These are phyloP conservation scores for Penicillium roqueforti DNA, from an alignment of 495 filamentous ascomycete species.

Conservation along the genomic window DNA sequence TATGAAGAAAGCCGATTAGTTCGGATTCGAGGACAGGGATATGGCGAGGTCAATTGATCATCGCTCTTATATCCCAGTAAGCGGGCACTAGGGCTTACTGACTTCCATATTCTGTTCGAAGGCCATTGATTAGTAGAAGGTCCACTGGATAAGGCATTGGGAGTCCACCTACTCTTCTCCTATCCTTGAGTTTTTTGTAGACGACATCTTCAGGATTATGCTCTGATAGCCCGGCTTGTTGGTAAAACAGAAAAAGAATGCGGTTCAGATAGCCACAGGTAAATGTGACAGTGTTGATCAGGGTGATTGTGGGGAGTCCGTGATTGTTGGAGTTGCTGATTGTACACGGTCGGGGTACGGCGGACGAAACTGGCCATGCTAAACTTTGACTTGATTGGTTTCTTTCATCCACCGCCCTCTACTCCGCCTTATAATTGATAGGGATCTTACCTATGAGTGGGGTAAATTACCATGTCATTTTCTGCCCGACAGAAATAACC, in stretches of 20 bases:
- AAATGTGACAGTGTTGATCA: constrained; percentile 14
- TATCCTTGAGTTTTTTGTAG: constrained; percentile 78
- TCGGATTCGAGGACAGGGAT: background rate
- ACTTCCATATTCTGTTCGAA: constrained; percentile 88
- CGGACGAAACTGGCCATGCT: background rate
- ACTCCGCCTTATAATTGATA: background rate
- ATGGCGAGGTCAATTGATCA: background rate
- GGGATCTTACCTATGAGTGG: background rate
- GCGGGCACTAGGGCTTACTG: constrained; percentile 43
- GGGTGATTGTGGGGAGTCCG: constrained; percentile 25
- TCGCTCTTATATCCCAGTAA: background rate
- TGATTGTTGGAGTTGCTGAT: constrained; percentile 21
- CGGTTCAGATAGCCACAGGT: background rate
- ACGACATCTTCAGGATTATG: constrained; percentile 51
- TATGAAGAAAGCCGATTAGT: constrained; percentile 9
- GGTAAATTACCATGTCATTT: background rate
- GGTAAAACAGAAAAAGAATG: background rate
- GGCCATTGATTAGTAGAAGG: constrained; percentile 26
- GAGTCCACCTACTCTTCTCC: constrained; percentile 87
- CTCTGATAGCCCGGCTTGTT: background rate
- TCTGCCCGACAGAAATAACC: background rate
- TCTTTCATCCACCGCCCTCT: background rate
- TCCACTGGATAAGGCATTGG: constrained; percentile 10
- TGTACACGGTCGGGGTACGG: background rate
- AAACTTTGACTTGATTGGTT: background rate